Percentiles rank a stretch among this genome's conserved stretches.
These are phyloP conservation scores for Kwoniella botswanensis DNA, from an alignment of 768 basidiomycete genomes.

Conservation along the genomic window DNA sequence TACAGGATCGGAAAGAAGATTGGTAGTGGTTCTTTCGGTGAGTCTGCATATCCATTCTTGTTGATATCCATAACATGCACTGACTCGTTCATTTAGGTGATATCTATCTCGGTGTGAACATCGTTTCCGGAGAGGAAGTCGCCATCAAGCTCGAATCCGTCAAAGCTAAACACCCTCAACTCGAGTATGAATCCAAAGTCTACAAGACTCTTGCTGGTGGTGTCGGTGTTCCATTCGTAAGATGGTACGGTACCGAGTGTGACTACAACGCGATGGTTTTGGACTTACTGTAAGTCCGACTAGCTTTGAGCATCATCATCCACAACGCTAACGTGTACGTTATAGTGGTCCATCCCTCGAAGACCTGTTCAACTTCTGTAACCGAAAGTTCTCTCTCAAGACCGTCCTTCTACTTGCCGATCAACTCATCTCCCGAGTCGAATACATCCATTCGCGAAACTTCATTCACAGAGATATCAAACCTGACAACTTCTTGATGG, in stretches of 20 bases:
- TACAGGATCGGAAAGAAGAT: slow-evolving; percentile 99
- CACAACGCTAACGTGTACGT: slow-evolving; percentile 10
- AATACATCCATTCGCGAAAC: slow-evolving; percentile 94
- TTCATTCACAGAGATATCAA: slow-evolving; percentile 97
- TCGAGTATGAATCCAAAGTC: slow-evolving; percentile 87
- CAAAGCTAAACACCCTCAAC: slow-evolving; percentile 99
- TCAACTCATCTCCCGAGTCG: slow-evolving; percentile 95
- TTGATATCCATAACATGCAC: background rate
- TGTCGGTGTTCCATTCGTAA: slow-evolving; percentile 86
- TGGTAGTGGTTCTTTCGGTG: slow-evolving; percentile 96
- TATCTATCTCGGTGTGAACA: slow-evolving; percentile 99
- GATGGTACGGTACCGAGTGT: slow-evolving; percentile 92
- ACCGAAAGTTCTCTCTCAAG: slow-evolving; percentile 90
- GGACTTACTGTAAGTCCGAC: slow-evolving; percentile 71
- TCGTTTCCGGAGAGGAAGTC: slow-evolving; percentile 99
- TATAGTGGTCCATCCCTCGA: slow-evolving; percentile 59
- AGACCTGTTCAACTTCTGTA: slow-evolving; percentile 64
- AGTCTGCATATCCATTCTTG: slow-evolving; percentile 53
- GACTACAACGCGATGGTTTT: slow-evolving; percentile 99
- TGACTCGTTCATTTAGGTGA: slow-evolving; percentile 68
- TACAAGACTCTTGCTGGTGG: slow-evolving; percentile 91
- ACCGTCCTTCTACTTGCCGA: slow-evolving; percentile 92
- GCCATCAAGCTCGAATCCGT: slow-evolving; percentile 99
- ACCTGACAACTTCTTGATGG: slow-evolving; percentile 99
- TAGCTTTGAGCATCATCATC: too few species aligned